Base-by-base conservation (phyloP, 306 rosid species). In the Rubus parviflorus region DNA sequence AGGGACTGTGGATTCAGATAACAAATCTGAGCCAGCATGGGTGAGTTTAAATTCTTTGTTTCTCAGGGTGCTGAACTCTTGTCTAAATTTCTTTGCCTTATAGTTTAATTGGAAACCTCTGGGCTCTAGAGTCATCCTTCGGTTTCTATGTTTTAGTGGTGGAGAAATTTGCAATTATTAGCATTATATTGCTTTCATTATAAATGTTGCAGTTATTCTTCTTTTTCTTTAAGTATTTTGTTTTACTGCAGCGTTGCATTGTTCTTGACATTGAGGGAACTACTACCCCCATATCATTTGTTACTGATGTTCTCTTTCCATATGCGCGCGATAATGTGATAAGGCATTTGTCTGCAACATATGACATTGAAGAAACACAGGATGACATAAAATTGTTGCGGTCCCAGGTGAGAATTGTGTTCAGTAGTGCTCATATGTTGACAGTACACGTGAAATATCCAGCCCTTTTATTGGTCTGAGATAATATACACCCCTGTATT, bases 261-360 rank as follows among this genome's bases (percentile, higher is more conserved):
- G 91, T 95, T 89, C 99, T 95, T 75, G 99, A 95, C 90, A 92
- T 95, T 57, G 99, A 95, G 78, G 99, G 99, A 79, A 92, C 99
- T 70, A 95, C 99, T 56, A 92, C 97, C 70, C 99, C 99, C 23
- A 95, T 95, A 81, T 92, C 99, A 25, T 95, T 95, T 79, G 99
- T 95, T 73, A 66, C 96, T 22, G 99, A 92, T 70, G 91, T 92
- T 82, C 99, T 95, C 75, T 95, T 95, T 84, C 97, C 97, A 14
- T 95, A 90, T 83, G 99, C 99, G 53, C 90, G 91, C 72, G 86
- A 88, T 77, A 92, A 90, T 83, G 97, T 92, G 81, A 90, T 83
- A 72, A 95, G 87, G 86, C 97, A 95, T 81, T 90, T 95, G 76
- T 87, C 86, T 70, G 87, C 85, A 41, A 90, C 97, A 74, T 95